phyloP scores from a whole-genome alignment of 129 eudicot genomes.

The Deinandra increscens region DNA sequence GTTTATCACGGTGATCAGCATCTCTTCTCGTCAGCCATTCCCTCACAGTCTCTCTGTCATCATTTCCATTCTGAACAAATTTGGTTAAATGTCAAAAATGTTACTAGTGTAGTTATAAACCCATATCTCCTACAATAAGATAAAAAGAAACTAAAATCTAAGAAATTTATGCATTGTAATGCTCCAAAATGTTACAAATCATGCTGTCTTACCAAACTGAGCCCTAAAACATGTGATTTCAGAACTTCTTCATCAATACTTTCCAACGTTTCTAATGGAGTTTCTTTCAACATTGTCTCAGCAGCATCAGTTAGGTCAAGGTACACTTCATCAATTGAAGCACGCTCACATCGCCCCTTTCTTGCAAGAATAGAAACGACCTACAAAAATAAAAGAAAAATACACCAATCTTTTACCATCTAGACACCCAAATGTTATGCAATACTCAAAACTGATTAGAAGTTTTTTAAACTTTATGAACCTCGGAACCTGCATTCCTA shows the following conservation, averaged over 20 bases:
- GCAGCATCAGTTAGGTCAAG: constrained; percentile 94
- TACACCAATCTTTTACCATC: not conserved
- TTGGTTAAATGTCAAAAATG: not conserved
- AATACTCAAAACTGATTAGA: not conserved
- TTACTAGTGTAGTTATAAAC: constrained; percentile 7
- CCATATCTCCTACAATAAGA: not conserved
- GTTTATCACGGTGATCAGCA: constrained; percentile 81
- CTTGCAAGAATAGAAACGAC: constrained; percentile 87
- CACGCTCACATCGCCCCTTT: constrained; percentile 94
- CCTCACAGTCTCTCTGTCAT: constrained; percentile 55
- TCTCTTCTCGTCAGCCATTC: constrained; percentile 58
- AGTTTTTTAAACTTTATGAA: constrained; percentile 18
- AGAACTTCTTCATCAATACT: constrained; percentile 70
- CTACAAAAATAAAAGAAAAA: constrained; percentile 39
- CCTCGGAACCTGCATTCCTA: constrained; percentile 98
- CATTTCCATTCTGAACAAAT: constrained; percentile 42
- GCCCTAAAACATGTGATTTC: constrained; percentile 79
- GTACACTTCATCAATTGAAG: constrained; percentile 97
- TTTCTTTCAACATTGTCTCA: constrained; percentile 72
- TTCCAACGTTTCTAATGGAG: constrained; percentile 59
- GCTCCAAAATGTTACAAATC: constrained; percentile 8
- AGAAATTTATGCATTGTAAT: not conserved
- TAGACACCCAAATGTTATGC: not conserved
- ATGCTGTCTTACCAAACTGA: constrained; percentile 40
- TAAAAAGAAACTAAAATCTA: not conserved